phyloP scores from a whole-genome alignment of 768 basidiomycete genomes.

The Xerocomellus chrysenteron region DNA sequence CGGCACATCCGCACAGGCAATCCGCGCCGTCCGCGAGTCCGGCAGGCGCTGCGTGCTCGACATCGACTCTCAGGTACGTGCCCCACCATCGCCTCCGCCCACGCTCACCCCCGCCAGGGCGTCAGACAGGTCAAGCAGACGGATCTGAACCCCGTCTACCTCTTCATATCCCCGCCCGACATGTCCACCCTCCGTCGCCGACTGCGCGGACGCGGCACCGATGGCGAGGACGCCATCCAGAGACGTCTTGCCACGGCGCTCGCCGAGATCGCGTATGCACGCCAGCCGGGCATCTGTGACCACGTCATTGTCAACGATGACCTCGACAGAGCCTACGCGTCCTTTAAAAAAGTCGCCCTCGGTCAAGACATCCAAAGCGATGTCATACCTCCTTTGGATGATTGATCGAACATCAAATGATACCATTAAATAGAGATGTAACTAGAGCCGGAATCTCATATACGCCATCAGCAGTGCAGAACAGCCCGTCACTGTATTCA shows the following conservation, averaged over 20 bases:
- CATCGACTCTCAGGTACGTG: constrained; percentile 82
- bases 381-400: constrained; percentile 62
- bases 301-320: constrained; percentile 89
- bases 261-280: constrained; percentile 82
- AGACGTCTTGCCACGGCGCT: constrained; percentile 77
- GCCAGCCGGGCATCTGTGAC: constrained; percentile 71
- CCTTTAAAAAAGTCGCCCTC: constrained; percentile 75
- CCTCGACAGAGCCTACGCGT: constrained; percentile 73
- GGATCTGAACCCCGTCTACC: constrained; percentile 76
- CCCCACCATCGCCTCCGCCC: background rate
- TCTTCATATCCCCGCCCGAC: constrained; percentile 90
- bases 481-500: constrained; percentile 71
- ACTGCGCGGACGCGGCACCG: constrained; percentile 80
- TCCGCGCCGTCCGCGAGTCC: constrained; percentile 60
- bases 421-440: constrained; percentile 6
- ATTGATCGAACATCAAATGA: constrained; percentile 31
- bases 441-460: constrained; percentile 59
- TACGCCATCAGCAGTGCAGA: constrained; percentile 88
- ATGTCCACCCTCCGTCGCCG: constrained; percentile 67
- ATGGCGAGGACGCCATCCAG: constrained; percentile 67
- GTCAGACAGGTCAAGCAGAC: constrained; percentile 90
- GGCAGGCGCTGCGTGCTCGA: constrained; percentile 90
- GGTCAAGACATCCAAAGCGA: constrained; percentile 66
- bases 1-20: constrained; percentile 83
- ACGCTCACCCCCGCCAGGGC: constrained; percentile 51